A percentile compares a stretch with the other conserved stretches of the same genome.
These are phyloP conservation scores for Mucor racemosus DNA, from an alignment of 371 early-diverging fungal species.

Conservation along the genomic window DNA sequence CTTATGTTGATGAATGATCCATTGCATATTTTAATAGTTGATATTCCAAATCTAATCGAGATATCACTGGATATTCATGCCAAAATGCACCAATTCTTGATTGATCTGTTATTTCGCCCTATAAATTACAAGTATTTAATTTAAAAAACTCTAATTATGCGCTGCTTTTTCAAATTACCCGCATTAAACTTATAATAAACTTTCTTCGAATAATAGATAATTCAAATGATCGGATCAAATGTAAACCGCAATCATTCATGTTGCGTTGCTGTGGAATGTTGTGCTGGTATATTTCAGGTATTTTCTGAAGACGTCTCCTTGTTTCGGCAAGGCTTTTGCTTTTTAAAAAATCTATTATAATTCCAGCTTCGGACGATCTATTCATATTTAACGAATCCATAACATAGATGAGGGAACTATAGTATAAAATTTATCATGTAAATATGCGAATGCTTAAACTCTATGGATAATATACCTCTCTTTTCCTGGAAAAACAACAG, in stretches of 20 bases:
- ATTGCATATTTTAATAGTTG: background rate
- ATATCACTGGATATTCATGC: background rate
- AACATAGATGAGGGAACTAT: background rate
- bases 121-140: too few species aligned
- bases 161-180: background rate
- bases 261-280: background rate
- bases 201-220: background rate
- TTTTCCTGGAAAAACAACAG: background rate
- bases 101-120: background rate
- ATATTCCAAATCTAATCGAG: background rate
- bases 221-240: background rate
- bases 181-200: background rate
- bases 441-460: background rate
- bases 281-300: conserved; percentile 1
- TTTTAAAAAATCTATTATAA: background rate
- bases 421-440: background rate
- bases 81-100: background rate
- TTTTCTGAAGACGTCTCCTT: background rate
- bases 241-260: background rate
- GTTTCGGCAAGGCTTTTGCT: background rate
- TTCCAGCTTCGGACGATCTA: background rate
- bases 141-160: too few species aligned
- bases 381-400: background rate
- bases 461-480: background rate
- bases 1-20: background rate